Evolutionary conservation across 140 eudicot species (phyloP), one percentile per base, ranked within the genome.

Genomic region (Senecio squalidus): DNA sequence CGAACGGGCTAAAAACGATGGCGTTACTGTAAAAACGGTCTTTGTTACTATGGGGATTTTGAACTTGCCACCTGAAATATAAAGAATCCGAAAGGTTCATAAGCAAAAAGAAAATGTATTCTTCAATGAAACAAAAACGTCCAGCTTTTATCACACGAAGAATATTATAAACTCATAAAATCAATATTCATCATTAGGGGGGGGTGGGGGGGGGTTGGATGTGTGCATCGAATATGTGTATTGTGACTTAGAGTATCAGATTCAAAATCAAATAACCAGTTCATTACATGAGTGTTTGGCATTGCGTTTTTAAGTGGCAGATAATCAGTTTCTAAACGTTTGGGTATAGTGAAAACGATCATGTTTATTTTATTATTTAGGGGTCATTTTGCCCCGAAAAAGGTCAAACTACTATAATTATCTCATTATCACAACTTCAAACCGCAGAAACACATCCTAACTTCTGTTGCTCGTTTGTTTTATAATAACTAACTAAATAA

Each of bases 1-100:
- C 62, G 23, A 66, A 65, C 11, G 74, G 68, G 9, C 25, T 63
- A 39, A 55, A 50, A 9, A 39, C 55, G 62, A 68, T 62, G 31
- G 61, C 6, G 9, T 23, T 30, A 15, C 40, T 72, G 53, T 61
- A 64, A 47, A 72, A 21, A 3, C 77, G 56, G 40, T 62, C 72
- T 75, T 57, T 75, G 46, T 30, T 60, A 29, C 25, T 55, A 62
- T 47, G 36, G 3, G 46, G 67, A 43, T 47, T 62, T 41, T 47
- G 74, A 69, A 38, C 22, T 39, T 65, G 71, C 63, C 68, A 58
- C 80, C 80, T 75, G 68, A 41, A 75, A 60, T 25, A 21, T 44
- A 16, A 20, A 58, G 31, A 23, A 33, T 29, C 47, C 43, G 14
- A 44, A 31, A 53, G 4, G 30, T 15, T 48, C 59, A 3, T 55